phyloP scores from a whole-genome alignment of 2,329 filamentous ascomycete species.

The Aureobasidium sp. region DNA sequence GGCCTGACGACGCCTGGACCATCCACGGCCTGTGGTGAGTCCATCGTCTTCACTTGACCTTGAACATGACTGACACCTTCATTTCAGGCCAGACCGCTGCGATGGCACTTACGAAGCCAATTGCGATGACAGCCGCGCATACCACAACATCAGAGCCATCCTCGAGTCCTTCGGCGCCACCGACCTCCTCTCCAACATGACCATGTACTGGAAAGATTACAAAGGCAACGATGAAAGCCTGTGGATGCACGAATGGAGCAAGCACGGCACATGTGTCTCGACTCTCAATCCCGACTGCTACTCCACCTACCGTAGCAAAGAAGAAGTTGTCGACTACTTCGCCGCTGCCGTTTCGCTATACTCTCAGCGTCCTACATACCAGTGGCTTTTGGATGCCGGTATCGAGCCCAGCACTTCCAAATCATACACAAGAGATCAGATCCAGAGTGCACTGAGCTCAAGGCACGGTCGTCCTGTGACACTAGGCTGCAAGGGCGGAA shows the following conservation, averaged over 20 bases:
- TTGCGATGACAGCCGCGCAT: constrained; percentile 56
- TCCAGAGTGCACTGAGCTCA: constrained; percentile 51
- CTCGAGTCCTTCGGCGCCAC: constrained; percentile 48
- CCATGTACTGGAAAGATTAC: constrained; percentile 64
- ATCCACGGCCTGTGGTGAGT: constrained; percentile 60
- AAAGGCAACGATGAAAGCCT: constrained; percentile 56
- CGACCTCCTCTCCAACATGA: constrained; percentile 59
- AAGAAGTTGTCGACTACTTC: constrained; percentile 66
- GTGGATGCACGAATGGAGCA: constrained; percentile 66
- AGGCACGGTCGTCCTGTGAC: constrained; percentile 51
- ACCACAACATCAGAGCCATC: constrained; percentile 59
- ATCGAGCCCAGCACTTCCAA: constrained; percentile 47
- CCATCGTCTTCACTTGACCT: not conserved
- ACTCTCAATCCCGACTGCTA: constrained; percentile 62
- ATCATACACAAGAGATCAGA: constrained; percentile 54
- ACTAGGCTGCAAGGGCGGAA: constrained; percentile 47
- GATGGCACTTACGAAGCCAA: constrained; percentile 61
- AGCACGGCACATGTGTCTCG: constrained; percentile 67
- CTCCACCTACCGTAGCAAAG: constrained; percentile 45
- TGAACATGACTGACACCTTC: not conserved
- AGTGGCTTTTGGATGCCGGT: constrained; percentile 54
- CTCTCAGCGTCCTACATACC: constrained; percentile 58
- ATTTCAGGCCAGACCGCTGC: constrained; percentile 46
- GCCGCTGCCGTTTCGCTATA: constrained; percentile 58
- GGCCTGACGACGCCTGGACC: constrained; percentile 65